Conservation (phyloP, 345 rosid species). For the Brassica carinata region DNA sequence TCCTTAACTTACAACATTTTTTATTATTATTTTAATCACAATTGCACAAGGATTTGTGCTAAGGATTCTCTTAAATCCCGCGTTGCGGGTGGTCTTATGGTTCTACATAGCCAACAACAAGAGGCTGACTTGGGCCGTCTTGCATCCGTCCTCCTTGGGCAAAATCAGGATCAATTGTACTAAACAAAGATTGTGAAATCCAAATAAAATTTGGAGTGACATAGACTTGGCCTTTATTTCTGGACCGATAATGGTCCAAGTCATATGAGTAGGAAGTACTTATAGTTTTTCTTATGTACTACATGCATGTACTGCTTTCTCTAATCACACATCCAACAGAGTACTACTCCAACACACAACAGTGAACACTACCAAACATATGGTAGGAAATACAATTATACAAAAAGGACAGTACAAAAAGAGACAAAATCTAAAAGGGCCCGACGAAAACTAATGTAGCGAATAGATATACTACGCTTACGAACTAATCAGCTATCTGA, state of each 20-base stretch:
- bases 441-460: neutral
- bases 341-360: constrained; percentile 36
- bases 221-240: neutral
- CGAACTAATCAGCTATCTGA: neutral
- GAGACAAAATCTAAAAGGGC: neutral
- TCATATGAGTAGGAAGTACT: neutral
- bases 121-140: neutral
- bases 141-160: neutral
- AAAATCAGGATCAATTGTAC: neutral
- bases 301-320: constrained; percentile 36
- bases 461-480: neutral
- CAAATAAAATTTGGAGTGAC: neutral
- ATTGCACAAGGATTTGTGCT: too few species aligned
- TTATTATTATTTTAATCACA: too few species aligned
- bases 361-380: constrained; percentile 9
- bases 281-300: constrained; percentile 29
- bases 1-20: too few species aligned
- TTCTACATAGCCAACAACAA: neutral
- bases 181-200: neutral
- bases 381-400: neutral
- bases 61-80: too few species aligned
- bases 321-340: constrained; percentile 18
- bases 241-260: neutral
- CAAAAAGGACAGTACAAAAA: neutral
- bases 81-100: neutral